These are phyloP conservation scores for Haberlea rhodopensis DNA, from an alignment of 257 asterid genomes.

Conservation along the genomic window DNA sequence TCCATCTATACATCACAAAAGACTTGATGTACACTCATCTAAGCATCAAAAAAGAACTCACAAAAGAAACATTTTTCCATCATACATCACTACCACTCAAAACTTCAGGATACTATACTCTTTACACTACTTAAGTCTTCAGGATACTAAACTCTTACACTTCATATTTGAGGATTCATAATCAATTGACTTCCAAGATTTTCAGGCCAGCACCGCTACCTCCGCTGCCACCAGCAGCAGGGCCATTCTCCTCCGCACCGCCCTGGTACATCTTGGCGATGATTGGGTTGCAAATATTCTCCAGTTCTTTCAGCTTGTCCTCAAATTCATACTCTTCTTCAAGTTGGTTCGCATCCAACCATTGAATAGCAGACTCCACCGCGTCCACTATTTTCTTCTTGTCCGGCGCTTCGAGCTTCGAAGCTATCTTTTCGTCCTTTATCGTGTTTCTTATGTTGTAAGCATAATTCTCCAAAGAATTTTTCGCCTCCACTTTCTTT, in stretches of 20 bases:
- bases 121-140: no score
- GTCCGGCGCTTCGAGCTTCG: slow-evolving; percentile 26
- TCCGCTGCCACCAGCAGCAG: slow-evolving; percentile 17
- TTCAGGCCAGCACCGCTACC: slow-evolving; percentile 32
- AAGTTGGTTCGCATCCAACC: slow-evolving; percentile 42
- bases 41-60: no score
- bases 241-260: slow-evolving; percentile 30
- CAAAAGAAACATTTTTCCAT: no score
- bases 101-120: no score
- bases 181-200: slow-evolving; percentile 38
- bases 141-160: no score
- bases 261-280: slow-evolving; percentile 39
- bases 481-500: slow-evolving; percentile 38
- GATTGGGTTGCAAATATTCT: slow-evolving; percentile 35
- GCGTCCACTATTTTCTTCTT: slow-evolving; percentile 40
- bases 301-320: slow-evolving; percentile 40
- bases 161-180: no score
- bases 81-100: no score
- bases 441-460: slow-evolving; percentile 45
- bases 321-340: slow-evolving; percentile 37
- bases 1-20: no score
- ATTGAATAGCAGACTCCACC: slow-evolving; percentile 28
- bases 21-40: no score
- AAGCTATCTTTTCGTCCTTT: slow-evolving; percentile 35
- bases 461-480: slow-evolving; percentile 34